Evolutionary conservation across 495 filamentous ascomycete species (phyloP).

Genomic region (Penicillium steckii): DNA sequence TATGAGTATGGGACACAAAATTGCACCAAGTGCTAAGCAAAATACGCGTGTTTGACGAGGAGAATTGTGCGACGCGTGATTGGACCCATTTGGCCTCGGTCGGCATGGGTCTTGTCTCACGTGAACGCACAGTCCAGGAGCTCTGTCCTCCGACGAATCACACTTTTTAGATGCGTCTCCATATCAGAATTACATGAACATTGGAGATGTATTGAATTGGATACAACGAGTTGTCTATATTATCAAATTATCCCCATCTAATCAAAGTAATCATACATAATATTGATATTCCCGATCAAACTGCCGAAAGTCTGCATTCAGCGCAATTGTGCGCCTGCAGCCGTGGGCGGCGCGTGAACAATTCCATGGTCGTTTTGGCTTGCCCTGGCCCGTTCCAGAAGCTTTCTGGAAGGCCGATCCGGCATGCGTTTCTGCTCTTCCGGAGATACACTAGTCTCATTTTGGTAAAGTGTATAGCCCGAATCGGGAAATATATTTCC

Average conservation of each 20-base stretch:
- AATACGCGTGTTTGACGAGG: neutral
- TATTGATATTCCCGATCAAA: neutral
- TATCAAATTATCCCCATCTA: too few relatives aligned
- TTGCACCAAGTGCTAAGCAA: neutral
- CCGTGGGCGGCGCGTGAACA: neutral
- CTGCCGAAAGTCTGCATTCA: neutral
- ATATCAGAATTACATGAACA: neutral
- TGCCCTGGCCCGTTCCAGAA: conserved; percentile 17
- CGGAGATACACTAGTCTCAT: neutral
- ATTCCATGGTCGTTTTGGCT: conserved; percentile 13
- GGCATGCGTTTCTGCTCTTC: conserved; percentile 8
- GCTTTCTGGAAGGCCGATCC: conserved; percentile 28
- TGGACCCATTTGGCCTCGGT: conserved; percentile 7
- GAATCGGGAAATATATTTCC: conserved; percentile 4
- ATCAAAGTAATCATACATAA: neutral
- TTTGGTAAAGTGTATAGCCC: neutral
- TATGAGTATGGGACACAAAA: too few relatives aligned
- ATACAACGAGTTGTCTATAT: too few relatives aligned
- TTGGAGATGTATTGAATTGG: neutral
- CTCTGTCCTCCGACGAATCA: conserved; percentile 32
- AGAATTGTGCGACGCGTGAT: conserved; percentile 11
- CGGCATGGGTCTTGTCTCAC: conserved; percentile 18
- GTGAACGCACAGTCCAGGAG: conserved; percentile 20
- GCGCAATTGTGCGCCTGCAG: neutral
- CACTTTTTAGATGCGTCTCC: neutral